Evolutionary conservation across 805 yeast species (phyloP), one percentile per base, ranked within the genome.

Genomic region (Candida tallmaniae): DNA sequence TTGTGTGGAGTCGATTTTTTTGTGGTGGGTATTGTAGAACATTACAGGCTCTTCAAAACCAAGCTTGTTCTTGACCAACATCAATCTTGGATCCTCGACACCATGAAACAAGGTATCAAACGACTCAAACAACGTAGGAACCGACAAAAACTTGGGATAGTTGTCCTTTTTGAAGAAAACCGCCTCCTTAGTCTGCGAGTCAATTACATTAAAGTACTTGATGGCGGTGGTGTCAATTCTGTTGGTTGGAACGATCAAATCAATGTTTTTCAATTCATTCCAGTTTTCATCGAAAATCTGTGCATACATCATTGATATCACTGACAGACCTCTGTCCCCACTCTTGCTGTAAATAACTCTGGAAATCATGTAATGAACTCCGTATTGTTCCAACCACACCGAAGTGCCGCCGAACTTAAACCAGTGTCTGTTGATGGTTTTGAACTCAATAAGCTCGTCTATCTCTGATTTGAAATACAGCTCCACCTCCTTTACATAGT

Each of bases 1-100:
- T n/a, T n/a, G n/a, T n/a, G n/a, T n/a, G 48, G 28, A 30, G 2
- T 19, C 28, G 19, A 38, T 33, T 35, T 41, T 45, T n/a, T 44
- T 42, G 36, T 45, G 59, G 29, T 47, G 42, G 9, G 56, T 40
- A 41, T 70, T 72, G 52, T 61, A 73, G 3, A 70, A 49, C 9
- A 73, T 54, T 18, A 73, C 46, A 2, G 79, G 79, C 39, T 73
- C 78, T 23, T 60, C 59, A 32, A 38, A 46, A 4, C 66, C 67
- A 14, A 47, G 50, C 24, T 49, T 51, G 35, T 60, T 60, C 27
- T 45, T 51, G 7, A 60, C 51, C 12, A 65, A 39, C 6, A 70
- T 47, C 22, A 73, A 48, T 19, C 76, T 56, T 2, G 79, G 74
- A 45, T 73, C 76, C 48, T 73, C 76, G 1, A 77, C 71, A 0